Percentiles rank a stretch among this genome's conserved stretches.
Evolutionary conservation across 345 rosid species (phyloP).

Genomic region (Arabis alpina): DNA sequence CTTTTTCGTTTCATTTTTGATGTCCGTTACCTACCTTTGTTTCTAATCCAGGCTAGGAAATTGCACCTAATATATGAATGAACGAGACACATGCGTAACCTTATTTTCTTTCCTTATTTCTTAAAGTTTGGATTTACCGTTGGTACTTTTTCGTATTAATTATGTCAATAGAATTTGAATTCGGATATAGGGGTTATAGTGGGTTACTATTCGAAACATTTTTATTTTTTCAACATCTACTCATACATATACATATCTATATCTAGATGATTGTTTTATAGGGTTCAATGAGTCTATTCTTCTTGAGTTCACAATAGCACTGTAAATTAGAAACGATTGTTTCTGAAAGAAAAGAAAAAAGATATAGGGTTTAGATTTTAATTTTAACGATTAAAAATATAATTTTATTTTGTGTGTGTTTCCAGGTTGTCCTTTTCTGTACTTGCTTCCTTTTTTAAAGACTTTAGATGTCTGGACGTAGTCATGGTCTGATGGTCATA

Average conservation of each 20-base stretch:
- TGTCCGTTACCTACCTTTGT: constrained; percentile 21
- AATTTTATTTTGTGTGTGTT: no score
- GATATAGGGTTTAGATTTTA: no score
- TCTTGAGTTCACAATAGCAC: neutral
- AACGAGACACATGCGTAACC: constrained; percentile 11
- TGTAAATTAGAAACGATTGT: neutral
- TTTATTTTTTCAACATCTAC: neutral
- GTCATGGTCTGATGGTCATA: no score
- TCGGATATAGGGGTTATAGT: neutral
- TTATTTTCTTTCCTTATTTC: constrained; percentile 7
- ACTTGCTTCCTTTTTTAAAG: no score
- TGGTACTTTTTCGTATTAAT: neutral
- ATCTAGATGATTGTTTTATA: neutral
- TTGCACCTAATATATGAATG: constrained; percentile 18
- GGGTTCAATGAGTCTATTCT: neutral
- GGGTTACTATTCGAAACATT: neutral
- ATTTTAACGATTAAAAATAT: no score
- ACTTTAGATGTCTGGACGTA: no score
- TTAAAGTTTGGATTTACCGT: constrained; percentile 3
- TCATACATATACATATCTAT: neutral
- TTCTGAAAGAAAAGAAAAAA: neutral
- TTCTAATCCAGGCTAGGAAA: neutral
- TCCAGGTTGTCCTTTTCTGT: no score
- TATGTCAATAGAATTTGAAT: neutral
- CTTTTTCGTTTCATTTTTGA: constrained; percentile 12